Base-by-base conservation (phyloP, 371 early-diverging fungal genomes). In the Apophysomyces variabilis region DNA sequence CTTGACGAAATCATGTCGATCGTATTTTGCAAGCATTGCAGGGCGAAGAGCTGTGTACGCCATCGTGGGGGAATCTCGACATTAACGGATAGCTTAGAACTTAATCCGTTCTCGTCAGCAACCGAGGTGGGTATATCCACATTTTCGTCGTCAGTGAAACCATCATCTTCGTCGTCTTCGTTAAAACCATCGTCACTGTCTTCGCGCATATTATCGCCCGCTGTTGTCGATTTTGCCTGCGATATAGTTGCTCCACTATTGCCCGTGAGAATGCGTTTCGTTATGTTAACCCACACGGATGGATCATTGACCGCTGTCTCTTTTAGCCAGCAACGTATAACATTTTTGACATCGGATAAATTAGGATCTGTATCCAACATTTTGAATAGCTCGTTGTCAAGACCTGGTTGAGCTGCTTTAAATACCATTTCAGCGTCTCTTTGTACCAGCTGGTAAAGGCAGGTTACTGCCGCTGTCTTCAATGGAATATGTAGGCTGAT, bases 401-500 rank as follows among this genome's bases (percentile, higher is more conserved):
- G 72, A 8, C 91, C 87, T n/a, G 86, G 84, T 57, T 80, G 78
- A 1, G 89, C 83, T 26, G 83, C 78, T 38, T 83, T 85, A 66
- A 95, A 87, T 0, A 95, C 94, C 8, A 87, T 41, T 18, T 85
- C 89, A 13, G 93, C 90, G 78, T 92, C 88, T 5, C 90, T 83
- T 67, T 93, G 94, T 0, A 92, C 91, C 9, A 95, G 77, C 64
- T 95, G 95, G 67, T 94, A 94, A 38, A 96, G 73, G 66, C 96
- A 95, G 0, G 94, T 93, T 14, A 94, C 86, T 5, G 94, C 91
- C 0, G 93, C 91, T 57, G 89, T 89, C 46, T 92, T 89, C 7
- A 94, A 70, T 38, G 87, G 89, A 7, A 88, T 71, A 58, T 93
- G 92, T 2, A 87, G 76, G 56, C 89, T 84, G 8, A 74, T 69